These are phyloP conservation scores for Trichaptum fuscoviolaceum DNA, from an alignment of 768 basidiomycete species.

Conservation along the genomic window DNA sequence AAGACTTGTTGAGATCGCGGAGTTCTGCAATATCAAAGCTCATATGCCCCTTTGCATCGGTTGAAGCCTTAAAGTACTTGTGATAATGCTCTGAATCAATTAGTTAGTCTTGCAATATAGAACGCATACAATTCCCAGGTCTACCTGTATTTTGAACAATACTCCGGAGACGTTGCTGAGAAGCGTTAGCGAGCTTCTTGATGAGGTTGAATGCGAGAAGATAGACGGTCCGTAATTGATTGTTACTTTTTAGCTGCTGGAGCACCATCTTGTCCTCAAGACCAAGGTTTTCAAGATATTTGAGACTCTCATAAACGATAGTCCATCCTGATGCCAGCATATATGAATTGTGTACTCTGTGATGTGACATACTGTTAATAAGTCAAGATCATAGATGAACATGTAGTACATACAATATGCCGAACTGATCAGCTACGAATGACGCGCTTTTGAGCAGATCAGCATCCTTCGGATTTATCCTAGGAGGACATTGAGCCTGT, in stretches of 20 bases:
- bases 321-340: conserved; percentile 83
- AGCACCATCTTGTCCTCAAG: conserved; percentile 50
- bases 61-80: conserved; percentile 56
- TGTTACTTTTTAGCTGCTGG: conserved; percentile 45
- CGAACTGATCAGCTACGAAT: conserved; percentile 42
- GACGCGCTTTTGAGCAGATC: conserved; percentile 33
- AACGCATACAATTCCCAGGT: conserved; percentile 20
- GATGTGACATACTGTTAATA: conserved; percentile 9
- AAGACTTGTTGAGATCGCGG: conserved; percentile 64
- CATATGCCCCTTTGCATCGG: conserved; percentile 54
- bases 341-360: conserved; percentile 76
- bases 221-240: conserved; percentile 49
- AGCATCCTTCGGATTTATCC: conserved; percentile 8
- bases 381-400: conserved; percentile 6
- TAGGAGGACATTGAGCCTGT: conserved; percentile 38
- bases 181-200: conserved; percentile 49
- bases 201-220: conserved; percentile 63
- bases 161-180: conserved; percentile 61
- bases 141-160: conserved; percentile 67
- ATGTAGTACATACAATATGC: conserved; percentile 3
- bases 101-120: background rate
- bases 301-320: conserved; percentile 55
- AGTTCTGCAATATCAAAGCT: conserved; percentile 47
- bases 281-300: conserved; percentile 48
- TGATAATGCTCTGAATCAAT: background rate